Evolutionary conservation across 169 alveolate species (phyloP).

Genomic region (Miamiensis avidus): DNA sequence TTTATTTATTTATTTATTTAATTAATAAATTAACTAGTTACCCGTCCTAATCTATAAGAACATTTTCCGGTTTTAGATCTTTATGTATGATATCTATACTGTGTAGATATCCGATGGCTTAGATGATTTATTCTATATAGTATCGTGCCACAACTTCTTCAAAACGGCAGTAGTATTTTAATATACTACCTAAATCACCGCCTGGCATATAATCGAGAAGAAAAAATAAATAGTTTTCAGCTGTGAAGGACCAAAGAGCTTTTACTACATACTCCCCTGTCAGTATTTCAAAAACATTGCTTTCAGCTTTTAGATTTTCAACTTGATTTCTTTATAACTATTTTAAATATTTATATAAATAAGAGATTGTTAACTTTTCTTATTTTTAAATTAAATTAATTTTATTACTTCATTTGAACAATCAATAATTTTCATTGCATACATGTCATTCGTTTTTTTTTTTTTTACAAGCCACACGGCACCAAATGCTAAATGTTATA

Average conservation of each 20-base stretch:
- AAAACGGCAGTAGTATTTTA: constrained; percentile 52
- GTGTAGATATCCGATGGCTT: constrained; percentile 77
- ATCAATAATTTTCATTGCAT: constrained; percentile 60
- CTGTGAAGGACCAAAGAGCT: constrained; percentile 60
- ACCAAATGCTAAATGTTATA: constrained; percentile 39
- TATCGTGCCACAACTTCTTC: constrained; percentile 80
- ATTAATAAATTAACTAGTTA: too few relatives aligned
- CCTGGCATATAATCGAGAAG: constrained; percentile 70
- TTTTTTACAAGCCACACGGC: constrained; percentile 54
- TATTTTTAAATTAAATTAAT: too few relatives aligned
- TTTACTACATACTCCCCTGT: constrained; percentile 64
- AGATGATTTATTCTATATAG: constrained; percentile 78
- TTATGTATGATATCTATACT: constrained; percentile 65
- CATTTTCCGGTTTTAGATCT: constrained; percentile 86
- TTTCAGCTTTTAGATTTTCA: constrained; percentile 51
- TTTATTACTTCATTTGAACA: constrained; percentile 21
- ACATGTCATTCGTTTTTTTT: constrained; percentile 39
- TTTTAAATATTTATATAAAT: background rate
- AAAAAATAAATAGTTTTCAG: constrained; percentile 63
- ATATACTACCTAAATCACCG: constrained; percentile 60
- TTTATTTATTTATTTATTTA: too few relatives aligned
- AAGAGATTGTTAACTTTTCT: too few relatives aligned
- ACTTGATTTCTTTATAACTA: constrained; percentile 16
- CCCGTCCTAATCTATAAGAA: constrained; percentile 71
- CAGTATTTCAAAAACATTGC: constrained; percentile 63